Base-by-base conservation (phyloP, 2,329 filamentous ascomycete species). In the Fusarium sp. region DNA sequence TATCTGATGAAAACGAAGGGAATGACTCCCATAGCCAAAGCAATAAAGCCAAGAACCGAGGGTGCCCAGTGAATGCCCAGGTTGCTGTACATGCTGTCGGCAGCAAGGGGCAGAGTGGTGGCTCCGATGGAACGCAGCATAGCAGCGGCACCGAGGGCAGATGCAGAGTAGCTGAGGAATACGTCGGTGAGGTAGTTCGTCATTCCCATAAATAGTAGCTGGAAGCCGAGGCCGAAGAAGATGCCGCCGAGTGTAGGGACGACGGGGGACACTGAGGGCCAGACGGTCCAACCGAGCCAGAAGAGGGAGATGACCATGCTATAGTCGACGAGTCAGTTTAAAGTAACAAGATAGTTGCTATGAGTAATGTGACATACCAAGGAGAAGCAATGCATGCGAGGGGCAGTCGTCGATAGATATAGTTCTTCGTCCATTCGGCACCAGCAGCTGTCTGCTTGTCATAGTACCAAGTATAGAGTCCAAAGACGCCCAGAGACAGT, bases 211-310 rank as follows among this genome's bases (percentile, higher is more conserved):
- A 79, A 79, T 9, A 79, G 60, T 8, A 79, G 65, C 57, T 78
- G 76, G 51, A 75, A 73, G 14, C 78, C 78, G 10, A 72, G 57
- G 8, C 81, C 81, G 44, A 84, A 86, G 39, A 84, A 79, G 22
- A 87, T 80, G 28, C 78, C 78, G 4, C 77, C 79, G 15, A 83
- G 76, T 57, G 77, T 81, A 40, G 81, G 80, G 4, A 85, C 71
- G 2, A 77, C 72, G 2, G 77, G 76, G 6, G 74, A 71, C 1
- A 77, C 58, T 3, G 68, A 66, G 14, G 66, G 42, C 57, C 80
- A 84, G 51, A 86, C 85, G 1, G 87, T 87, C 87, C 87, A 89
- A 1, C 86, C 87, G 59, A 89, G 86, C 86, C 86, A 88, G 75
- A 89, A 88, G 6, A 89, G 79, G 17, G 86, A 84, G 42, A 87